Base-by-base conservation (phyloP, 1,139 yeast species). In the Nakaseomyces sp. region DNA sequence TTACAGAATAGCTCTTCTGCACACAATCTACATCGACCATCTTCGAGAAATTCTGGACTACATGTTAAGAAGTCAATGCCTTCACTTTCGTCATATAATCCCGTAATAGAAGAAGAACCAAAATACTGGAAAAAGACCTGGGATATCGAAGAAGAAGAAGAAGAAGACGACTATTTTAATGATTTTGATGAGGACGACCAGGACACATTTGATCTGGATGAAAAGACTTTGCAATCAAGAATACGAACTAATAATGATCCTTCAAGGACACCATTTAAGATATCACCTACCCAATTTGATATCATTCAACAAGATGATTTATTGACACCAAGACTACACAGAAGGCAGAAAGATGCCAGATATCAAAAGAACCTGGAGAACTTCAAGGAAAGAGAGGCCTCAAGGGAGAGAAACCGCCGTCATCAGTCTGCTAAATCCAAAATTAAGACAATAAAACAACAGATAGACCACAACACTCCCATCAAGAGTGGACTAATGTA, bases 401-500 rank as follows among this genome's bases (percentile, higher is more conserved):
- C 13, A 22, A 24, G 22, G 31, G 36, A 33, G 8, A 35, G 35
- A 8, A 33, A 42, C 7, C 40, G 28, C 4, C 42, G 43, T 37
- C 33, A 24, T 16, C 45, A 45, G 4, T 40, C 55, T 9, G 51
- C 47, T 3, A 43, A 49, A n/a, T 51, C 55, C 8, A 50, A 59
- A 25, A 54, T 60, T 13, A 51, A 53, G 46, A 58, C 60, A 5
- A 58, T 61, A 16, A 61, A 60, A 45, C 64, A 61, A 46, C 61
- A 59, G 31, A 60, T 61, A n/a, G 65, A 60, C 41, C 55, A 55
- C 31, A 58, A 61, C 43, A 59, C 63, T 3, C 64, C 63, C 2
- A 50, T 59, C 20, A 56, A 55, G 38, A 55, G 56, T 33, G 71
- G 70, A 1, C 59, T 60, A 33, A 75, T 77, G 77, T 66, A 65